Conservation (phyloP, 257 asterid species). For the Ballota nigra region DNA sequence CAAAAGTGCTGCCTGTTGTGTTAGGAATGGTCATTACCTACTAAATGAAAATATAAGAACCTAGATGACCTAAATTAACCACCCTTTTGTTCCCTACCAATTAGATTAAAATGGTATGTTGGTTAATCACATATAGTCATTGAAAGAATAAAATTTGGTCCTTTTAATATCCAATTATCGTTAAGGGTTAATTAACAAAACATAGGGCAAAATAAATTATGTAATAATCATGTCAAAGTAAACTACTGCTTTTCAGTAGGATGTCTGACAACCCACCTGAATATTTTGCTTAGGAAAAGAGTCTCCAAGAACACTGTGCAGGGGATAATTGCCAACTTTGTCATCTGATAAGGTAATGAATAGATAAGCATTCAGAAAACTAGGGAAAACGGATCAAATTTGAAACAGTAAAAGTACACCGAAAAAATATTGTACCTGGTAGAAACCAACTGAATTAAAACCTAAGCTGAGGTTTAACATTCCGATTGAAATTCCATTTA, state of each 20-base stretch:
- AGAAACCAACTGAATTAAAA: conserved; percentile 90
- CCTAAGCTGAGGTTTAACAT: conserved; percentile 86
- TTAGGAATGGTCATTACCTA: not conserved
- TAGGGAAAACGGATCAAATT: conserved; percentile 1
- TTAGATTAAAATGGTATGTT: not conserved
- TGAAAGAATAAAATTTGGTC: not conserved
- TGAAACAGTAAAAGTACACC: conserved; percentile 13
- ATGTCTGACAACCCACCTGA: conserved; percentile 47
- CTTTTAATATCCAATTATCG: not conserved
- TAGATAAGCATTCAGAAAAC: conserved; percentile 23
- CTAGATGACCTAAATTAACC: not conserved
- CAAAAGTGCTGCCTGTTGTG: conserved; percentile 17
- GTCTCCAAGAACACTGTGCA: conserved; percentile 88
- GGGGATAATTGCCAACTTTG: conserved; percentile 92
- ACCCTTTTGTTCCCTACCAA: not conserved
- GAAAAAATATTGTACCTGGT: conserved; percentile 51
- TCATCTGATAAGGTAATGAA: conserved; percentile 54
- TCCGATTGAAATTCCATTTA: conserved; percentile 88
- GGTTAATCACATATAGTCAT: not conserved
- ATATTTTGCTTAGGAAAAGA: conserved; percentile 73
- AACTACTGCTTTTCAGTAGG: not conserved
- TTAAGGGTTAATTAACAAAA: not conserved
- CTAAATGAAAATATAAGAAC: conserved; percentile 1
- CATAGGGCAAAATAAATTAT: not conserved
- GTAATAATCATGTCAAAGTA: not conserved